Base-by-base conservation (phyloP, 1,139 yeast species). In the Hyphopichia fennica region DNA sequence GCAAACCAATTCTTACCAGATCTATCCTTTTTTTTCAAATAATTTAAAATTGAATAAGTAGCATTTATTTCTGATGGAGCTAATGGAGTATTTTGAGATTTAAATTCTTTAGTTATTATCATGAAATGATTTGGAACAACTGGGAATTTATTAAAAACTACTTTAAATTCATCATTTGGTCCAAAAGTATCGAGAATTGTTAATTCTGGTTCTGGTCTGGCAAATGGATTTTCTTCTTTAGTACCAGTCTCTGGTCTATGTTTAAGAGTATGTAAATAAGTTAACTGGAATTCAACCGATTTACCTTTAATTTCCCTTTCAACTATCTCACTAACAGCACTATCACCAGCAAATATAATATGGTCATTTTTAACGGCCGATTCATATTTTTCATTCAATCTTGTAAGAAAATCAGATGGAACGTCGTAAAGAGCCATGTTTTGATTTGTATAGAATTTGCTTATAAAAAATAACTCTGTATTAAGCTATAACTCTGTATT, bases 81-180 rank as follows among this genome's bases (percentile, higher is more conserved):
- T 46, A 93, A 67, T 8, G 96, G 86, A 1, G 87, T 69, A 29
- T 77, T 74, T 62, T 93, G 98, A 2, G 86, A 72, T 51, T 78
- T 77, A 62, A 83, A 86, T 40, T 81, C 75, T 47, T 80, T 84
- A 2, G 98, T 89, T 11, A 91, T 80, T 41, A 90, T 56, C 66
- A 93, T 69, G 46, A 88, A 77, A 59, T 93, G 99, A 53, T 81
- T 77, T 32, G 89, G 81, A 5, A 85, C 79, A 32, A 90, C 85
- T 2, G 97, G 96, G 62, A 76, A 93, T 62, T 91, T 91, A 70
- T 93, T 93, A 51, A 88, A 74, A 4, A 91, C 81, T 25, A 91
- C 62, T 51, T 81, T 73, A 55, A 83, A 83, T 40, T 82, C 81
- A 17, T 68, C 66, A 3, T 62, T 44, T 3, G 56, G 56, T 2